Evolutionary conservation across 2,329 filamentous ascomycete genomes (phyloP), one percentile per base, ranked within the genome.

Genomic region (Arthrocladium fulminans): DNA sequence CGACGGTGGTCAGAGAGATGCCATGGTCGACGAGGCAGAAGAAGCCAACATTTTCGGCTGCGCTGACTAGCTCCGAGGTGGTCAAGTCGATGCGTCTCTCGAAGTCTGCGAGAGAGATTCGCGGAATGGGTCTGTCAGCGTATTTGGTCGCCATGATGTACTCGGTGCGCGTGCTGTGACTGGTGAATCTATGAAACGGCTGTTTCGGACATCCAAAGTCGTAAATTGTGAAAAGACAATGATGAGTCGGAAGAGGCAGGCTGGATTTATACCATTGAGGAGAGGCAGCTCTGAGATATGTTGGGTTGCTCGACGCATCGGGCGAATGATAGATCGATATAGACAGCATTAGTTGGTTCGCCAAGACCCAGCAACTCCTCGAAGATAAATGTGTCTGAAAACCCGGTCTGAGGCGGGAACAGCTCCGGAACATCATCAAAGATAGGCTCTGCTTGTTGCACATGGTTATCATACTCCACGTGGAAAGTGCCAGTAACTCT

Each of bases 1-100:
- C 69, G 19, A 81, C 71, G 22, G 74, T 69, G 2, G 63, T 53
- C 19, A 60, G 54, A 1, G 70, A 62, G 53, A 81, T 74, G n/a
- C 71, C 74, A 52, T 80, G 78, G 57, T 79, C 67, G 13, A 72
- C 61, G 1, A 81, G 55, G 27, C 71, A 73, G 63, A 81, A 81
- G 67, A 81, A 80, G n/a, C 78, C 77, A 45, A 73, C 72, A 6
- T 74, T 74, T 54, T 80, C 76, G 1, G 78, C 75, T 0, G 77
- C 77, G 9, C 68, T 54, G 48, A 75, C 64, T 2, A 81, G 67
- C 51, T 79, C 61, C 1, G 60, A 46, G 0, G 76, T 76, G 54
- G 81, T 80, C 34, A 71, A 63, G 49, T 76, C 70, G 56, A 77
- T 70, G 43, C 77, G 73, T 3, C 61, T 54, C 23, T 72, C 66